Evolutionary conservation across 2,329 filamentous ascomycete species (phyloP).

Genomic region (Davidsoniella australis): DNA sequence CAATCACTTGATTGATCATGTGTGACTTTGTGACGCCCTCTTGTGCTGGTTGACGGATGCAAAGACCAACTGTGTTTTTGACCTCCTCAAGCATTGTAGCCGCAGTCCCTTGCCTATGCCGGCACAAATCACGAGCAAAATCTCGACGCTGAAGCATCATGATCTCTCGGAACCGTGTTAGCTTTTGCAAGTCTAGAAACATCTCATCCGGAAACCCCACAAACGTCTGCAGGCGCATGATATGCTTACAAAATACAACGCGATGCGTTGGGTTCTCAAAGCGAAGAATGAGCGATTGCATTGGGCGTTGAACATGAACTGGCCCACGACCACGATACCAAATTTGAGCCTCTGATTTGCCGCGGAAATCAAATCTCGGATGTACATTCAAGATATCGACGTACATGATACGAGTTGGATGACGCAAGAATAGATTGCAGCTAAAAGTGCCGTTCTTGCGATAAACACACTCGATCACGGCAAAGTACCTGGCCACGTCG

Average conservation of each 20-base stretch:
- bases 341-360: background rate
- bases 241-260: background rate
- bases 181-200: too few species aligned
- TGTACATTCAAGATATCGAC: slow-evolving; percentile 1
- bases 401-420: slow-evolving; percentile 7
- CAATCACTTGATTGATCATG: too few species aligned
- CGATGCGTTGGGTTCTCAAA: background rate
- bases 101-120: too few species aligned
- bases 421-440: slow-evolving; percentile 6
- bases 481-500: slow-evolving; percentile 1
- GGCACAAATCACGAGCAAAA: too few species aligned
- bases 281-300: background rate
- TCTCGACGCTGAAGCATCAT: background rate
- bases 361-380: background rate
- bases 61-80: too few species aligned
- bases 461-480: slow-evolving; percentile 6
- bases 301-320: background rate
- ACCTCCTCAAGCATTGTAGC: too few species aligned
- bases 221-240: too few species aligned
- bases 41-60: too few species aligned
- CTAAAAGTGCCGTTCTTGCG: background rate
- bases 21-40: too few species aligned
- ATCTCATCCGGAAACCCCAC: too few species aligned
- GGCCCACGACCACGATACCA: slow-evolving; percentile 1
- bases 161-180: background rate